Evolutionary conservation across 331 rosid genomes (phyloP).

Genomic region (Arachis monticola): DNA sequence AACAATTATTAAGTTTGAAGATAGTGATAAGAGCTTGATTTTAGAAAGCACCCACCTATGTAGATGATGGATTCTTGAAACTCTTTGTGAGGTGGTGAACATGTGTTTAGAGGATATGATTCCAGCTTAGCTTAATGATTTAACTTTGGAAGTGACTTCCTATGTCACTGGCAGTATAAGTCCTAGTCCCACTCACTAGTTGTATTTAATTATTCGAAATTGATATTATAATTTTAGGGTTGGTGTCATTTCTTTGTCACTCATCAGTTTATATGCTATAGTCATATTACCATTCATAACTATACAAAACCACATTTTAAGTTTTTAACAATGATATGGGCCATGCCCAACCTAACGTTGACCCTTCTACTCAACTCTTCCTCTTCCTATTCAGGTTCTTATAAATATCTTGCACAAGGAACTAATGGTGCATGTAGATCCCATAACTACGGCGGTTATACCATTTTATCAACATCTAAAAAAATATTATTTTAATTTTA

Average conservation of each 20-base stretch:
- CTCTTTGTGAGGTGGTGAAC: conserved; percentile 3
- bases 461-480: too few relatives aligned
- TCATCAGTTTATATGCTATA: too few relatives aligned
- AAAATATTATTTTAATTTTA: too few relatives aligned
- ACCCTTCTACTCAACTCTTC: conserved; percentile 12
- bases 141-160: conserved; percentile 56
- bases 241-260: conserved; percentile 66
- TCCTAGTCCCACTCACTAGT: conserved; percentile 56
- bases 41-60: neutral
- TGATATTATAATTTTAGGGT: conserved; percentile 24
- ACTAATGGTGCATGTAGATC: too few relatives aligned
- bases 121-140: conserved; percentile 48
- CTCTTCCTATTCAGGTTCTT: conserved; percentile 19
- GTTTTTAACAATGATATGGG: conserved; percentile 25
- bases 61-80: neutral
- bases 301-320: conserved; percentile 22
- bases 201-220: conserved; percentile 36
- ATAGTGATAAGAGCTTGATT: too few relatives aligned
- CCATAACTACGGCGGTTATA: too few relatives aligned
- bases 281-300: too few relatives aligned
- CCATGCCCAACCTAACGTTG: conserved; percentile 43
- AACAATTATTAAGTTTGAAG: too few relatives aligned
- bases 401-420: neutral
- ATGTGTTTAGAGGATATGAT: conserved; percentile 40
- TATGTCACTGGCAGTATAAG: conserved; percentile 28